Evolutionary conservation across 179 eudicot species (phyloP).

Genomic region (Drosera spatulata): DNA sequence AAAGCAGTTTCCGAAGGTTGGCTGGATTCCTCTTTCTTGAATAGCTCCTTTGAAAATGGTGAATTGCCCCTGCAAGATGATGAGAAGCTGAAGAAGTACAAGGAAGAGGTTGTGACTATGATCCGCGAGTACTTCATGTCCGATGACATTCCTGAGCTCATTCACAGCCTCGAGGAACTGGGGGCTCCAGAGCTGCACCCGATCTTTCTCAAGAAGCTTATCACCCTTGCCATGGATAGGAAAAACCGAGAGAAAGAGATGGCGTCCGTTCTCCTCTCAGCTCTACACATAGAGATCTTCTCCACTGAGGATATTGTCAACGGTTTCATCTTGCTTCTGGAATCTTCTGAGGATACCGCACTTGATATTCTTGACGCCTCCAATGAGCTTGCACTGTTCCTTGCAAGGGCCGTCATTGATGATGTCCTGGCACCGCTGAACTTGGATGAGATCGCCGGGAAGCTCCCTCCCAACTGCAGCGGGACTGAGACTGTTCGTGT

Average conservation of each 20-base stretch:
- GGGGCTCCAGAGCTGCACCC: constrained; percentile 65
- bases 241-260: constrained; percentile 93
- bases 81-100: constrained; percentile 56
- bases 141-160: constrained; percentile 93
- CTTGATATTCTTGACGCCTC: constrained; percentile 91
- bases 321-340: constrained; percentile 82
- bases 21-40: constrained; percentile 59
- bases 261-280: constrained; percentile 95
- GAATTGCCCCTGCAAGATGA: constrained; percentile 28
- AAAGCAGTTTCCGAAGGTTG: constrained; percentile 81
- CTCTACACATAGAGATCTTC: constrained; percentile 83
- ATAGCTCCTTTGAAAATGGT: constrained; percentile 33
- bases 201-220: constrained; percentile 68
- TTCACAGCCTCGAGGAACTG: constrained; percentile 79
- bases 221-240: constrained; percentile 92
- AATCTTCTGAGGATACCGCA: constrained; percentile 91
- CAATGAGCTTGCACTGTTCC: constrained; percentile 71
- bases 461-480: constrained; percentile 59
- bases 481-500: constrained; percentile 72
- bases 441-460: constrained; percentile 61
- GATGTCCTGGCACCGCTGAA: constrained; percentile 85
- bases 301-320: constrained; percentile 82
- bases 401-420: constrained; percentile 92
- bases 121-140: constrained; percentile 95
- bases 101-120: constrained; percentile 67